phyloP scores from a whole-genome alignment of 2,329 filamentous ascomycete genomes.

The Epichloe sp. region DNA sequence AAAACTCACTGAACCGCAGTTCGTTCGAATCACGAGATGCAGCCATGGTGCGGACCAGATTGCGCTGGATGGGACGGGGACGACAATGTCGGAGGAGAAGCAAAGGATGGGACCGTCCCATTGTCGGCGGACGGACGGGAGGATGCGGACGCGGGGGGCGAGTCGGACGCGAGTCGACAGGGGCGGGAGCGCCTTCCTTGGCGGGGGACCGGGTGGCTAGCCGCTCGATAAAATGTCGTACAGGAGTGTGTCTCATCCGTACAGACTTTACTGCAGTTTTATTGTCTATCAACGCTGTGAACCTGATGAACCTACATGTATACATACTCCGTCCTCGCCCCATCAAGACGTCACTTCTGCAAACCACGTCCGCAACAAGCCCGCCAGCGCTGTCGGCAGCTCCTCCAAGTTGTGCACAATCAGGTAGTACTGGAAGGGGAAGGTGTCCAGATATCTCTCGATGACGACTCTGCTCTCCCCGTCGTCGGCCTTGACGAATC shows the following conservation, averaged over 20 bases:
- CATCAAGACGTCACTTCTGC: constrained; percentile 45
- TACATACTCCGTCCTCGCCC: too few species aligned
- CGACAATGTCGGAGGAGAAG: not conserved
- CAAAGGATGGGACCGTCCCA: too few species aligned
- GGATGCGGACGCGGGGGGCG: too few species aligned
- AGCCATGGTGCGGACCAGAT: constrained; percentile 4
- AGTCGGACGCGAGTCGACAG: too few species aligned
- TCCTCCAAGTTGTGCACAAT: constrained; percentile 88
- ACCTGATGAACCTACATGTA: too few species aligned
- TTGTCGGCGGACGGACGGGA: too few species aligned
- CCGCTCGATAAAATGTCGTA: too few species aligned
- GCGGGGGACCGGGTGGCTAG: too few species aligned
- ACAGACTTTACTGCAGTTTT: not conserved
- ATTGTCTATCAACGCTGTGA: not conserved
- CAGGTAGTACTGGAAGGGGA: constrained; percentile 94
- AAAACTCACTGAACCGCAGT: constrained; percentile 22
- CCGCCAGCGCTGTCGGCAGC: constrained; percentile 75
- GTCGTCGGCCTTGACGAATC: constrained; percentile 54
- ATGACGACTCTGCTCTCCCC: constrained; percentile 60
- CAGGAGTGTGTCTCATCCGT: too few species aligned
- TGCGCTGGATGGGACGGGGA: not conserved
- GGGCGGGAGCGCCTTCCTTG: too few species aligned
- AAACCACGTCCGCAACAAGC: constrained; percentile 92
- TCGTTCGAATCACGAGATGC: constrained; percentile 3
- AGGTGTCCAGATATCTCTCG: constrained; percentile 84